These are phyloP conservation scores for Phytophthora europaea DNA, from an alignment of 352 stramenopile genomes.

Conservation along the genomic window DNA sequence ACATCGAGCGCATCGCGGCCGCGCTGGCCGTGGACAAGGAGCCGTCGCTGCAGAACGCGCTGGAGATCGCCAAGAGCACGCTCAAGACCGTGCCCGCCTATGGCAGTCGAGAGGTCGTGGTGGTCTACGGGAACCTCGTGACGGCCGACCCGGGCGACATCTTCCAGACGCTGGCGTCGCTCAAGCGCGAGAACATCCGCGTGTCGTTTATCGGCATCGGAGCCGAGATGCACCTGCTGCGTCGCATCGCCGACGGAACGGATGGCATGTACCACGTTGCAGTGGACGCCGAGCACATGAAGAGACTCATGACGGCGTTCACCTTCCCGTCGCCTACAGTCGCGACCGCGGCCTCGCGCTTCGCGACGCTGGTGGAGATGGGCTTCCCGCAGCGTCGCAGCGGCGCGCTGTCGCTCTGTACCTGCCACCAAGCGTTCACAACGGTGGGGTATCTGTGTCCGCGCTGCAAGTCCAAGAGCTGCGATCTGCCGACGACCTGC, in stretches of 20 bases:
- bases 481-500: conserved; percentile 96
- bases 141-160: conserved; percentile 98
- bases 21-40: conserved; percentile 83
- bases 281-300: conserved; percentile 94
- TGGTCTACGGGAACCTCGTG: conserved; percentile 95
- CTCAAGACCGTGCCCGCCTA: conserved; percentile 93
- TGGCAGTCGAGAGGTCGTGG: conserved; percentile 92
- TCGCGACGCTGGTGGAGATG: conserved; percentile 89
- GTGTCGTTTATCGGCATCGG: conserved; percentile 95
- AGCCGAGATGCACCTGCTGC: conserved; percentile 94
- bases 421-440: conserved; percentile 88
- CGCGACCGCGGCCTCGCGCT: conserved; percentile 69
- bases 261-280: conserved; percentile 96
- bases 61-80: conserved; percentile 91
- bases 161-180: conserved; percentile 91
- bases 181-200: conserved; percentile 93
- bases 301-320: conserved; percentile 93
- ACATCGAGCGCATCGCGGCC: conserved; percentile 84
- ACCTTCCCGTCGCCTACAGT: conserved; percentile 95
- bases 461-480: conserved; percentile 94
- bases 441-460: conserved; percentile 95
- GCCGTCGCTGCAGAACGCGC: conserved; percentile 92
- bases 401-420: conserved; percentile 84
- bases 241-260: conserved; percentile 92
- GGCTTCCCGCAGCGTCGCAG: conserved; percentile 83